Percentiles rank a stretch among this genome's conserved stretches.
Evolutionary conservation across 2,329 filamentous ascomycete species (phyloP).

Genomic region (Venturia carpophila): DNA sequence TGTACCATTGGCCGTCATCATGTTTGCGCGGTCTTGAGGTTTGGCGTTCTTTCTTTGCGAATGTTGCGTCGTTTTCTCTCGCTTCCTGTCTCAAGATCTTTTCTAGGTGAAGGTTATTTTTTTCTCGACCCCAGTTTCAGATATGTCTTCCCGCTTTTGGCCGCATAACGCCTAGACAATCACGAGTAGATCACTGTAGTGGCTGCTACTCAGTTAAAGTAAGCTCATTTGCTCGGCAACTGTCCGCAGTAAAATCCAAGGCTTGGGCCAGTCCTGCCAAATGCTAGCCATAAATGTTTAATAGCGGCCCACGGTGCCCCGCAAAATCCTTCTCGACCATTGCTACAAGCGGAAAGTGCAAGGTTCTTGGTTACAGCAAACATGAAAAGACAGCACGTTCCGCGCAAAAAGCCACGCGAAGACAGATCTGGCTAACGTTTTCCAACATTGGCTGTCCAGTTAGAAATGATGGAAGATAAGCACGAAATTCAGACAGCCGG

Average conservation of each 20-base stretch:
- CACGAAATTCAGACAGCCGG: not conserved
- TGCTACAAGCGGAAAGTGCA: not conserved
- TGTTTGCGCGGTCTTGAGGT: not conserved
- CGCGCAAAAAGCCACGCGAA: not conserved
- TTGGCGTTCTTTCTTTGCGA: not conserved
- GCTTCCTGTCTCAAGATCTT: not conserved
- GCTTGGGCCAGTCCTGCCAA: not conserved
- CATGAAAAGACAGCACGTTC: not conserved
- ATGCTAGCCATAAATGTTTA: not conserved
- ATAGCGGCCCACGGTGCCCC: not conserved
- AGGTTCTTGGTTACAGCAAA: not conserved
- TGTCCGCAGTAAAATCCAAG: not conserved
- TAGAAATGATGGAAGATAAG: not conserved
- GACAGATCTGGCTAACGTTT: not conserved
- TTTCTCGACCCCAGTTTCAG: slow-evolving; percentile 9
- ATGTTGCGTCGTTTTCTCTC: not conserved
- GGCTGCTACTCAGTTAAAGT: slow-evolving; percentile 1
- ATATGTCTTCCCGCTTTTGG: slow-evolving; percentile 3
- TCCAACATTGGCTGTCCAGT: not conserved
- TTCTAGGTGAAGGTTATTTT: not conserved
- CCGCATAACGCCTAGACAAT: slow-evolving; percentile 4
- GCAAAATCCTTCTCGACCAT: not conserved
- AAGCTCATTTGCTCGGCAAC: not conserved
- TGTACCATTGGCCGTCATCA: not conserved
- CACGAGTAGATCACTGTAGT: not conserved